Evolutionary conservation across 2,329 filamentous ascomycete species (phyloP).

Genomic region (Sarocladium oryzae): DNA sequence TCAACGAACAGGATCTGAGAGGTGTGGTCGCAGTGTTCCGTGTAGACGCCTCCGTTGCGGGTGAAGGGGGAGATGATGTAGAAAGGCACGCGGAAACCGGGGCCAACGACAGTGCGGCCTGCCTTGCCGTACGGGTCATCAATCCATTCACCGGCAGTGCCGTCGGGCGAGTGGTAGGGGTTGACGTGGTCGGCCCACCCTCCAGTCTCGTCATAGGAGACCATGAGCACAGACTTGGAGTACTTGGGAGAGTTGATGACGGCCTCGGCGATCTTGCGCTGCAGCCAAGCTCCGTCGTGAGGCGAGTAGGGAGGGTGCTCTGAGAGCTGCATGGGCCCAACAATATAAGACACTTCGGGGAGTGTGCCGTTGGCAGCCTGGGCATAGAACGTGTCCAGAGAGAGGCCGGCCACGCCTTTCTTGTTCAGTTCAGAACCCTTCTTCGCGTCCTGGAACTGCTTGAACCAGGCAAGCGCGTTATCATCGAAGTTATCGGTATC

Average conservation of each 20-base stretch:
- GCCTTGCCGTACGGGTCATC: slow-evolving; percentile 34
- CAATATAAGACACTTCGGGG: slow-evolving; percentile 45
- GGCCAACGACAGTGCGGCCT: slow-evolving; percentile 27
- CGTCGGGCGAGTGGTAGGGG: slow-evolving; percentile 42
- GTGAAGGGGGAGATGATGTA: slow-evolving; percentile 52
- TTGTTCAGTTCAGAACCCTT: slow-evolving; percentile 33
- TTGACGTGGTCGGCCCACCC: slow-evolving; percentile 49
- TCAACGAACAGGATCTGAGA: slow-evolving; percentile 50
- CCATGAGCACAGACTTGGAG: slow-evolving; percentile 39
- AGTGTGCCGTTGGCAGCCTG: slow-evolving; percentile 44
- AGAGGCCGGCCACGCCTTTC: slow-evolving; percentile 40
- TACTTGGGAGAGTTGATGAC: slow-evolving; percentile 44
- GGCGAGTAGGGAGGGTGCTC: slow-evolving; percentile 48
- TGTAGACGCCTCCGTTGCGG: slow-evolving; percentile 45
- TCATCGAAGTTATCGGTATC: slow-evolving; percentile 46
- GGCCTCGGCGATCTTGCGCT: slow-evolving; percentile 44
- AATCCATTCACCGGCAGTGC: slow-evolving; percentile 45
- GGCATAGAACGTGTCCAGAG: slow-evolving; percentile 41
- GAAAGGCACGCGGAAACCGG: slow-evolving; percentile 43
- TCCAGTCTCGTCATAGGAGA: slow-evolving; percentile 41
- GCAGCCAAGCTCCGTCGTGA: slow-evolving; percentile 47
- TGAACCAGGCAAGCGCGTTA: slow-evolving; percentile 47
- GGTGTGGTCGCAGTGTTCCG: slow-evolving; percentile 47
- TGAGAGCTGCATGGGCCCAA: slow-evolving; percentile 42
- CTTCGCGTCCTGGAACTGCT: slow-evolving; percentile 41